Base-by-base conservation (phyloP, 164 flowering plant genomes). In the Annona squamosa region DNA sequence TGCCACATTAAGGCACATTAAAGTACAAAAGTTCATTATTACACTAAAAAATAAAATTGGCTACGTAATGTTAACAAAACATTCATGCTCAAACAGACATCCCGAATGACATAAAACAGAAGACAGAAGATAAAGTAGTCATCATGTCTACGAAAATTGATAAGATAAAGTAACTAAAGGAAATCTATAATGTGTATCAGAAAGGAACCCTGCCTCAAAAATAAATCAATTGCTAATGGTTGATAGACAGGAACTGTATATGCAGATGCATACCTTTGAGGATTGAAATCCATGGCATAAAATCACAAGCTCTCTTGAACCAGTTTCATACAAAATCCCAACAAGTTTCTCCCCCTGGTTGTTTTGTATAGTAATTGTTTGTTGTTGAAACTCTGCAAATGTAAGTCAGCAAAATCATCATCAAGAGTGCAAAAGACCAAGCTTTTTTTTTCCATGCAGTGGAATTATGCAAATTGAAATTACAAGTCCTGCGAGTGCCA, bases 221-320 rank as follows among this genome's bases (percentile, higher is more conserved):
- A 52, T 9, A 26, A 26, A 26, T 26, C 37, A 26, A 16, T 52
- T 52, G 13, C 13, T 16, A 52, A 52, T 9, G 2, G 18, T 63
- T 17, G 18, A 63, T 63, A 26, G 5, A n/a, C 17, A 63, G 65
- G 59, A 63, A 63, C 65, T 63, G 17, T 26, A 63, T 63, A 10
- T 63, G 59, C 46, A 71, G n/a, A 13, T 37, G 37, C 6, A 3
- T 59, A 91, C 92, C 97, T 91, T 91, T 7, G 88, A 73, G 43
- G 91, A 86, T 61, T 81, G 80, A 77, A 86, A 85, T 48, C 94
- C 97, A 79, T 89, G 97, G 82, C 94, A 89, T 41, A 91, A 37
- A 12, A 91, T 73, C 46, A 88, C 90, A 74, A 91, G 78, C 82
- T 85, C 88, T 68, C 48, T 70, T 3, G 91, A 88, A 42, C 89